Conservation (phyloP, 2,329 filamentous ascomycete genomes). For the Colletotrichum costaricense region DNA sequence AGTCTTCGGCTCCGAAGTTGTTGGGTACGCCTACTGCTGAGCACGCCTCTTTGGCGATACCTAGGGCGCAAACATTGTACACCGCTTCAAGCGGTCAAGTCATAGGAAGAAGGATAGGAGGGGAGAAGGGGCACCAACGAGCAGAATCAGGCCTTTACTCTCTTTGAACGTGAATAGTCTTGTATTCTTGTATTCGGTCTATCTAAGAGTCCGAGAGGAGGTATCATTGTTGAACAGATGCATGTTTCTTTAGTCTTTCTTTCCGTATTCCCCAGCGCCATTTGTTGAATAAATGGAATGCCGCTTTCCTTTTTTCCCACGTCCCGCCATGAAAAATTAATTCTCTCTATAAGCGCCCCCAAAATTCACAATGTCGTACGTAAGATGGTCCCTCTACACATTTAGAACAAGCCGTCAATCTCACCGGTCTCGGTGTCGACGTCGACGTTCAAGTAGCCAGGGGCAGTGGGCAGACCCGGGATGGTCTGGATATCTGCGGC, state of each 20-base stretch:
- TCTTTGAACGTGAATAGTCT: neutral
- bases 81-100: too few relatives aligned
- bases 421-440: conserved; percentile 85
- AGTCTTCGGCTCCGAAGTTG: neutral
- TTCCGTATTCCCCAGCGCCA: conserved; percentile 35
- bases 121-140: too few relatives aligned
- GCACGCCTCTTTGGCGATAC: too few relatives aligned
- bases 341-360: conserved; percentile 7
- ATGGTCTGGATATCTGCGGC: conserved; percentile 99
- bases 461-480: conserved; percentile 92
- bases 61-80: too few relatives aligned
- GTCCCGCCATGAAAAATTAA: neutral
- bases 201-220: conserved; percentile 28
- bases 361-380: neutral
- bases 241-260: conserved; percentile 17
- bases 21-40: too few relatives aligned
- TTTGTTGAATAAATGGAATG: conserved; percentile 38
- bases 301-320: conserved; percentile 15
- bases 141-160: neutral
- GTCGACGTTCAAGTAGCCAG: conserved; percentile 95
- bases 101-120: too few relatives aligned
- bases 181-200: conserved; percentile 17
- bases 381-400: neutral
- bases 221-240: conserved; percentile 39
- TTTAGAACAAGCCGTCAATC: conserved; percentile 89